Percentiles rank a stretch among this genome's conserved stretches.
Evolutionary conservation across 345 rosid species (phyloP).

Genomic region (Dovyalis caffra): DNA sequence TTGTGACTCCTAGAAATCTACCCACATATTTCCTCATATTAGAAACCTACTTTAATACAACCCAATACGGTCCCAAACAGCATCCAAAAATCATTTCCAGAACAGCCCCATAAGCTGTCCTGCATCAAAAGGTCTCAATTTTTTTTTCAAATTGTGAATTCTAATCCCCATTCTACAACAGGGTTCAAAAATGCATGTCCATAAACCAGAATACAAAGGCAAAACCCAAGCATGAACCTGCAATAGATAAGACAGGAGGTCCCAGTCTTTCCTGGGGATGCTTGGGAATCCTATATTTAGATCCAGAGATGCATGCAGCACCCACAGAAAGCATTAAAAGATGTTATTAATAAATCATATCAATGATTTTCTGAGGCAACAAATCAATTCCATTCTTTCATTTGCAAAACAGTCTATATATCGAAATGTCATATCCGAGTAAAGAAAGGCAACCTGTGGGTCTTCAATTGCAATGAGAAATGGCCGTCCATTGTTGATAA

Average conservation of each 20-base stretch:
- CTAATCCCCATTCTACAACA: background rate
- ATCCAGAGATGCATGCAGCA: background rate
- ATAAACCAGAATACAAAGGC: background rate
- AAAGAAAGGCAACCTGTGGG: slow-evolving; percentile 63
- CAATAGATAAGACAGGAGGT: background rate
- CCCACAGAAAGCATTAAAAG: background rate
- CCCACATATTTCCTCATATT: no score
- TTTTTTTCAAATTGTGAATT: background rate
- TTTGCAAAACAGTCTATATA: slow-evolving; percentile 9
- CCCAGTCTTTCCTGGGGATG: background rate
- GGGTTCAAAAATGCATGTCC: background rate
- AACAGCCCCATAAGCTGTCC: no score
- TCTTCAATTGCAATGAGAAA: slow-evolving; percentile 88
- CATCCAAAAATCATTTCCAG: no score
- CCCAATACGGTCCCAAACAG: no score
- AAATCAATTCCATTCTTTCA: background rate
- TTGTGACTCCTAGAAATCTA: no score
- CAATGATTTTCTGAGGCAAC: background rate
- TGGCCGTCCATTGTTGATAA: slow-evolving; percentile 55
- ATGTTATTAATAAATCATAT: background rate
- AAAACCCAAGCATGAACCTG: background rate
- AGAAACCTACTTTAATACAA: no score
- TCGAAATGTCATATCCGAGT: background rate
- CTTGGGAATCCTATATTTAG: background rate
- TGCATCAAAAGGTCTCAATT: no score